phyloP scores from a whole-genome alignment of 1,284 basidiomycete species.

The Porphyrellus sp. region DNA sequence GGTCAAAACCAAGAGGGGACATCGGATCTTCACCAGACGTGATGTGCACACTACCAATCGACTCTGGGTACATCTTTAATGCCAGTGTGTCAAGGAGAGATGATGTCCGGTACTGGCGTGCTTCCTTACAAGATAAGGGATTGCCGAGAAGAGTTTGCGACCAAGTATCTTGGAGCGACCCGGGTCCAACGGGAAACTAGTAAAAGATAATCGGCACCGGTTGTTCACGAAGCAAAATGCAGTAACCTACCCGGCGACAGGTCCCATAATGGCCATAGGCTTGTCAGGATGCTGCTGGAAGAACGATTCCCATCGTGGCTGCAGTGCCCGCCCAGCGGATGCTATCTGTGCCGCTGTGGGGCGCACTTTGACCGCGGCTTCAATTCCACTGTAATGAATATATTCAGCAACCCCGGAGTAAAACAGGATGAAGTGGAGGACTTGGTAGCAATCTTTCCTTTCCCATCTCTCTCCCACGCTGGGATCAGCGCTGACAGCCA shows the following conservation, averaged over 20 bases:
- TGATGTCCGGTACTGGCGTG: rapidly evolving
- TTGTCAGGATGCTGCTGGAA: slow-evolving; percentile 6
- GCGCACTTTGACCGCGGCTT: slow-evolving; percentile 11
- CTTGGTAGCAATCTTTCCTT: slow-evolving; percentile 11
- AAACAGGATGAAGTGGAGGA: too few species aligned
- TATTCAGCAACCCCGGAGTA: not conserved
- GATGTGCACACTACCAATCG: slow-evolving; percentile 31
- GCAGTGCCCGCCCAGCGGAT: slow-evolving; percentile 2
- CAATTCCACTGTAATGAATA: slow-evolving; percentile 6
- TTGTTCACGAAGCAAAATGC: not conserved
- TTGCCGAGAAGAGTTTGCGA: slow-evolving; percentile 8
- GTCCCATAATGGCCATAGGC: not conserved
- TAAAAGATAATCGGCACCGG: not conserved
- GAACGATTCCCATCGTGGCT: slow-evolving; percentile 15
- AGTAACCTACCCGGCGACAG: slow-evolving; percentile 1
- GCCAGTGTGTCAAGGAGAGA: not conserved
- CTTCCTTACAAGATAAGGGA: slow-evolving; percentile 19
- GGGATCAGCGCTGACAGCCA: not conserved
- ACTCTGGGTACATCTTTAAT: slow-evolving; percentile 31
- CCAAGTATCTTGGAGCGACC: not conserved
- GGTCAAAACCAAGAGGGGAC: slow-evolving; percentile 22
- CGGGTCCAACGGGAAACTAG: slow-evolving; percentile 8
- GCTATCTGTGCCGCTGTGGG: slow-evolving; percentile 6
- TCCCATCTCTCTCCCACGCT: slow-evolving; percentile 3
- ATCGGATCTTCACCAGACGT: slow-evolving; percentile 26